These are phyloP conservation scores for Colletotrichum tanaceti DNA, from an alignment of 2,329 filamentous ascomycete genomes.

Conservation along the genomic window DNA sequence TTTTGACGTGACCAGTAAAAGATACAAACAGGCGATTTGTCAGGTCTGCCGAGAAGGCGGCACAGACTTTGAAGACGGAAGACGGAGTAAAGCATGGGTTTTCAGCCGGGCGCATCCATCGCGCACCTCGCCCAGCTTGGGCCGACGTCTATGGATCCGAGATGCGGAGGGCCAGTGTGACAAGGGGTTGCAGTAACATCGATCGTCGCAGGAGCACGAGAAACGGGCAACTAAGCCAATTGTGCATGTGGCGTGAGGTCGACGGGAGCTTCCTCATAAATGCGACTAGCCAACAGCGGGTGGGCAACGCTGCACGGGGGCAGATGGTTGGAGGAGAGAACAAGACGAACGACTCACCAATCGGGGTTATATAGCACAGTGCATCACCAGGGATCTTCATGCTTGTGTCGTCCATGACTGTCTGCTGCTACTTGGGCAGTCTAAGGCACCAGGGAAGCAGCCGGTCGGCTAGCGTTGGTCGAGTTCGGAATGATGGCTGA, in stretches of 20 bases:
- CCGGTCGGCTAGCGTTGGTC: slow-evolving; percentile 34
- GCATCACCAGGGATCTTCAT: slow-evolving; percentile 61
- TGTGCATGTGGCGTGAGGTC: slow-evolving; percentile 25
- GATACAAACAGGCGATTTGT: slow-evolving; percentile 6
- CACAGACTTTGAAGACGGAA: neutral
- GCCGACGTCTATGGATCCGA: neutral
- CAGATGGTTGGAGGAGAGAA: slow-evolving; percentile 58
- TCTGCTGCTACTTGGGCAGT: slow-evolving; percentile 36
- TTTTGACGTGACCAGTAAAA: neutral
- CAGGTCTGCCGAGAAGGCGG: slow-evolving; percentile 7
- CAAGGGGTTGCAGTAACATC: slow-evolving; percentile 40
- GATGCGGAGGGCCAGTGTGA: slow-evolving; percentile 20
- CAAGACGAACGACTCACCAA: slow-evolving; percentile 61
- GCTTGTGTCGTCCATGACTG: slow-evolving; percentile 53
- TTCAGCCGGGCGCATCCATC: slow-evolving; percentile 19
- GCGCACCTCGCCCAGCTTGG: slow-evolving; percentile 5
- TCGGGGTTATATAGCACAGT: slow-evolving; percentile 64
- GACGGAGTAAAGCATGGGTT: slow-evolving; percentile 13
- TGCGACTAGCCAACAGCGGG: slow-evolving; percentile 59
- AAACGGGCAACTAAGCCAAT: slow-evolving; percentile 34
- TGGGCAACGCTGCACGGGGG: slow-evolving; percentile 58
- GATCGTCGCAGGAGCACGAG: slow-evolving; percentile 27
- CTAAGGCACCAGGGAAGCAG: slow-evolving; percentile 40
- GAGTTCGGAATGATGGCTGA: slow-evolving; percentile 34
- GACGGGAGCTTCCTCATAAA: slow-evolving; percentile 47